phyloP scores from a whole-genome alignment of 2,329 filamentous ascomycete genomes.

The Karstenula rhodostoma region DNA sequence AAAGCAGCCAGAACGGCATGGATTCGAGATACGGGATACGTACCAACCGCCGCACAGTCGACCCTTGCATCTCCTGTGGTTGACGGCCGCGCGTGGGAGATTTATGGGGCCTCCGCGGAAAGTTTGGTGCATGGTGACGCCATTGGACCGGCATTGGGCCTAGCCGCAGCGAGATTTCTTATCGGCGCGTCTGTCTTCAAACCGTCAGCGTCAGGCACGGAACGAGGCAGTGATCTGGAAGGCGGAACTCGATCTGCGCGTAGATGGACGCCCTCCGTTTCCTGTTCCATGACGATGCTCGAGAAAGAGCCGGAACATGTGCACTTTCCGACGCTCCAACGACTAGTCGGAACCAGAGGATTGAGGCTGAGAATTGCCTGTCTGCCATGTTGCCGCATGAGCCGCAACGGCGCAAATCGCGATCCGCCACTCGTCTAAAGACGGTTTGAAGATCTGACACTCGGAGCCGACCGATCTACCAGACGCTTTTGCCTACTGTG shows the following conservation, averaged over 20 bases:
- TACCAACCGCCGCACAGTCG: conserved; percentile 21
- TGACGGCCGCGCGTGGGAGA: conserved; percentile 40
- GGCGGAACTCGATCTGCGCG: neutral
- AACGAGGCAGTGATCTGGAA: neutral
- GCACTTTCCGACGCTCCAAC: neutral
- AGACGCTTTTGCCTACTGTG: no score
- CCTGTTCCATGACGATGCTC: conserved; percentile 9
- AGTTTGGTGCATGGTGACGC: conserved; percentile 35
- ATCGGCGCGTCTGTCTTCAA: conserved; percentile 15
- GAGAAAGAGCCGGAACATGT: conserved; percentile 7
- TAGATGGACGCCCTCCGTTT: neutral
- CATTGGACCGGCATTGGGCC: conserved; percentile 25
- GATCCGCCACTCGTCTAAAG: neutral
- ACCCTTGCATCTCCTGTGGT: conserved; percentile 29
- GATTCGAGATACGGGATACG: conserved; percentile 8
- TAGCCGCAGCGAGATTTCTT: conserved; percentile 17
- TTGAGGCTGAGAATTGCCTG: conserved; percentile 7
- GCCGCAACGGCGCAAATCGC: conserved; percentile 11
- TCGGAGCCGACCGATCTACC: conserved; percentile 2
- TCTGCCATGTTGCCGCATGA: conserved; percentile 4
- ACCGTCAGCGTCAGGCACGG: conserved; percentile 20
- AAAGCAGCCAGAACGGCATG: conserved; percentile 20
- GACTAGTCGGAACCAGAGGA: neutral
- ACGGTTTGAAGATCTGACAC: neutral
- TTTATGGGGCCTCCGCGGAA: conserved; percentile 30